Base-by-base conservation (phyloP, 2,329 filamentous ascomycete genomes). In the Zymoseptoria ardabiliae region DNA sequence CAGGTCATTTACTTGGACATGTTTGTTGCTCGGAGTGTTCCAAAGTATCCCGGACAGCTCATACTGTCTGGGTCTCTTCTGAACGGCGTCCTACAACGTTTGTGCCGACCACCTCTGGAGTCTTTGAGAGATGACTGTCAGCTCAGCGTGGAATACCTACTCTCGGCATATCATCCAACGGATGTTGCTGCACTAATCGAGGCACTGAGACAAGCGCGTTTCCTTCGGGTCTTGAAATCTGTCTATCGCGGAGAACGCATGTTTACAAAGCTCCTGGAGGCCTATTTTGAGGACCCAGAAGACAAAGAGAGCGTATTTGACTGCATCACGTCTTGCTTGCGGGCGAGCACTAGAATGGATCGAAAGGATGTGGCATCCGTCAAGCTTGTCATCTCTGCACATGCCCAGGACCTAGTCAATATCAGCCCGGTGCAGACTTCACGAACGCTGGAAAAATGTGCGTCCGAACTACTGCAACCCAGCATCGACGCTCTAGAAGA, bases 1-100 rank as follows among this genome's bases (percentile, higher is more conserved):
- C 91, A 97, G 70, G 92, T 89, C 11, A 90, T 99, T 58, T 99
- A 96, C 73, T 82, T 99, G 51, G 91, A 99, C 74, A 99, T 99
- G 91, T 99, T 99, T 70, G 89, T 99, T 71, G 93, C 94, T 19
- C 86, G 94, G 58, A 99, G 96, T 71, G 77, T 99, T 54, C 90
- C 95, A 3, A 99, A 99, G 73, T 99, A 96, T 70, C 91, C 92
- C 0, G 93, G 97, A 71, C 97, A 97, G 69, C 86, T 99, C 55
- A 82, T 97, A 10, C 84, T 99, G 53, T 89, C 93, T 0, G 94
- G 92, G 19, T 91, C 90, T 2, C 88, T 89, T 1, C 80, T 99
- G 0, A 90, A 91, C 60, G 86, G 86, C 60, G 87, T 97, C 9
- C 80, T 99, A 23, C 80, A 85, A 45, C 88, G 91, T 2, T 81